phyloP scores from a whole-genome alignment of 2,329 filamentous ascomycete genomes.

The Arthrobotrys iridis region DNA sequence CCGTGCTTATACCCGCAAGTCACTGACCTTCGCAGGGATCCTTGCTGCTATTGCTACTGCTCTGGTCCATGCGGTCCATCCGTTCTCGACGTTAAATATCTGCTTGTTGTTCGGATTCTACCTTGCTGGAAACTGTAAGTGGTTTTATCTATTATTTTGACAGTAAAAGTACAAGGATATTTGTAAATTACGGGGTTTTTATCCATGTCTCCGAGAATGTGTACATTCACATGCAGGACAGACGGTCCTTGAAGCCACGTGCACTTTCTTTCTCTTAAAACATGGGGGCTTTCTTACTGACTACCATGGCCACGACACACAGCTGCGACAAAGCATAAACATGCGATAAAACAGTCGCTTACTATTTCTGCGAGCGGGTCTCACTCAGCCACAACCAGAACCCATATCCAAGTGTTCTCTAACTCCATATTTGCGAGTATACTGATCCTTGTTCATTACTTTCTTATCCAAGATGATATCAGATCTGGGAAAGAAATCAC shows the following conservation, averaged over 20 bases:
- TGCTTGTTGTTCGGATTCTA: conserved; percentile 44
- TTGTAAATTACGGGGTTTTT: conserved; percentile 77
- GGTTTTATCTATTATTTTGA: conserved; percentile 73
- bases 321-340: conserved; percentile 73
- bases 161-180: neutral
- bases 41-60: conserved; percentile 78
- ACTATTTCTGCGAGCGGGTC: conserved; percentile 78
- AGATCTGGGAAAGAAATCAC: conserved; percentile 62
- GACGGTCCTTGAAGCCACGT: neutral
- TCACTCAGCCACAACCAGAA: conserved; percentile 50
- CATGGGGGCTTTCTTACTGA: neutral
- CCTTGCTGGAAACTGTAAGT: conserved; percentile 38
- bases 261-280: neutral
- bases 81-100: conserved; percentile 71
- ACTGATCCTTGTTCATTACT: conserved; percentile 65
- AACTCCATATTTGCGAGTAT: conserved; percentile 84
- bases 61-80: conserved; percentile 84
- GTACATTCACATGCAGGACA: conserved; percentile 8
- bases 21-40: conserved; percentile 80
- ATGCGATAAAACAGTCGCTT: conserved; percentile 81
- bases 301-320: conserved; percentile 43
- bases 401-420: conserved; percentile 71
- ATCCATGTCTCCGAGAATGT: conserved; percentile 45
- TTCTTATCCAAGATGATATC: conserved; percentile 69
- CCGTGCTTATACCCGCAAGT: conserved; percentile 76